These are phyloP conservation scores for Aspergillus viridinutans DNA, from an alignment of 2,329 filamentous ascomycete genomes.

Conservation along the genomic window DNA sequence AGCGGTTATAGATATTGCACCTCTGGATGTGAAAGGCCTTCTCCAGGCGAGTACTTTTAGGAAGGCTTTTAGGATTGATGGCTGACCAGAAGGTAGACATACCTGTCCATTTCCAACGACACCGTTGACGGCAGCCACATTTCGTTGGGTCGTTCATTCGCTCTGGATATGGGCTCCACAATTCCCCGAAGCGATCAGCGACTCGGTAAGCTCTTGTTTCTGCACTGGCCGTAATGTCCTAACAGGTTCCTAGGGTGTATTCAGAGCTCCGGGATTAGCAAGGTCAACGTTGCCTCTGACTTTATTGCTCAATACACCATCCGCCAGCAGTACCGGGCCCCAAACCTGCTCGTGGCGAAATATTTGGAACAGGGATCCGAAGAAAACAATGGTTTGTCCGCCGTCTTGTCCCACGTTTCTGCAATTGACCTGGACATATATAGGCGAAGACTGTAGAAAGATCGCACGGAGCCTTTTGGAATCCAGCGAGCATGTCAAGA, in stretches of 20 bases:
- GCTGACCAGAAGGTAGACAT: slow-evolving; percentile 56
- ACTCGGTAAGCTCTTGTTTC: slow-evolving; percentile 47
- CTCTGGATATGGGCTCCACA: slow-evolving; percentile 81
- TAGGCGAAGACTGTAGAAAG: slow-evolving; percentile 9
- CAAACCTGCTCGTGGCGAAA: slow-evolving; percentile 56
- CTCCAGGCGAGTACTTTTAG: slow-evolving; percentile 51
- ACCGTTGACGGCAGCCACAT: slow-evolving; percentile 88
- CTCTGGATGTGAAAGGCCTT: slow-evolving; percentile 89
- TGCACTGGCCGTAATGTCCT: not conserved
- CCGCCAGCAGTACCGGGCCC: slow-evolving; percentile 89
- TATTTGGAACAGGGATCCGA: slow-evolving; percentile 5
- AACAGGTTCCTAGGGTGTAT: slow-evolving; percentile 53
- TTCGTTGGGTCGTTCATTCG: slow-evolving; percentile 88
- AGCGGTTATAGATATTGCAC: slow-evolving; percentile 74
- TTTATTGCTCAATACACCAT: slow-evolving; percentile 97
- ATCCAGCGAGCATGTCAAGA: slow-evolving; percentile 45
- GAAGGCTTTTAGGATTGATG: not conserved
- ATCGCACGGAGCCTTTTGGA: slow-evolving; percentile 5
- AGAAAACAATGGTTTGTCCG: slow-evolving; percentile 12
- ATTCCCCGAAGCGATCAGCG: slow-evolving; percentile 85
- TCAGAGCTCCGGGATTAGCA: slow-evolving; percentile 66
- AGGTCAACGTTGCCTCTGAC: slow-evolving; percentile 88
- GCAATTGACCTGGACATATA: slow-evolving; percentile 4
- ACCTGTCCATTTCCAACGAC: slow-evolving; percentile 91
- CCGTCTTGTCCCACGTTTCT: not conserved